Percentiles rank a stretch among this genome's conserved stretches.
Conservation (phyloP, 768 basidiomycete genomes). For the Cyathus striatus region DNA sequence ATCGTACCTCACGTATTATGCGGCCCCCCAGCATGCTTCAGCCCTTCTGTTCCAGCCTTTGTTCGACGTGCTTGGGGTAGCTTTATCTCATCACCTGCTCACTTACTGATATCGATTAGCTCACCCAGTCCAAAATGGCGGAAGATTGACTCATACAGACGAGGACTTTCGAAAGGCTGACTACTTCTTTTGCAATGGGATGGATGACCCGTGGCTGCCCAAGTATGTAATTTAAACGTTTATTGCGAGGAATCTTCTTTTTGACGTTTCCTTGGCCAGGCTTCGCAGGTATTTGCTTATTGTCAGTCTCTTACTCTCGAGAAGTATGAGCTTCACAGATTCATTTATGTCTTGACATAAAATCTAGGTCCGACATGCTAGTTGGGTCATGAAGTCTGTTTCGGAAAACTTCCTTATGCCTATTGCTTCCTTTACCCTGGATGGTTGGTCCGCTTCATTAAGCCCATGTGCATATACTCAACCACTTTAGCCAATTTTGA, state of each 20-base stretch:
- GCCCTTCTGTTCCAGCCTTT: constrained; percentile 22
- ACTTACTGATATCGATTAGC: constrained; percentile 16
- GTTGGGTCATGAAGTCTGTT: constrained; percentile 30
- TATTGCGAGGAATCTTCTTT: constrained; percentile 15
- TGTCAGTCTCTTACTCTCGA: too few species aligned
- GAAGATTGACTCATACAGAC: constrained; percentile 24
- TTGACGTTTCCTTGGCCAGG: too few species aligned
- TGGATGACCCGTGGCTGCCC: constrained; percentile 29
- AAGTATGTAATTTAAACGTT: constrained; percentile 22
- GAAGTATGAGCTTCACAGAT: too few species aligned
- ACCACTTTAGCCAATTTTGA: constrained; percentile 12
- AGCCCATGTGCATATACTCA: constrained; percentile 12
- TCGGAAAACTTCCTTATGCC: constrained; percentile 29
- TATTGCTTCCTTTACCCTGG: constrained; percentile 29
- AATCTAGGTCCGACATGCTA: constrained; percentile 29
- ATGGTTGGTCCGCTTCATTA: constrained; percentile 17
- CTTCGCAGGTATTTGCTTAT: background rate
- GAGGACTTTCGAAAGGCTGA: constrained; percentile 26
- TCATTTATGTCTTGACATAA: too few species aligned
- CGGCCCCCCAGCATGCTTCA: constrained; percentile 32
- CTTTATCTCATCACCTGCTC: background rate
- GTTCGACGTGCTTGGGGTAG: constrained; percentile 28
- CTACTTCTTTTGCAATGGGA: constrained; percentile 31
- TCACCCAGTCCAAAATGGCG: too few species aligned
- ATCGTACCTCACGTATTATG: too few species aligned